Conservation (phyloP, 805 yeast species). For the Lipomyces yamanashiensis region DNA sequence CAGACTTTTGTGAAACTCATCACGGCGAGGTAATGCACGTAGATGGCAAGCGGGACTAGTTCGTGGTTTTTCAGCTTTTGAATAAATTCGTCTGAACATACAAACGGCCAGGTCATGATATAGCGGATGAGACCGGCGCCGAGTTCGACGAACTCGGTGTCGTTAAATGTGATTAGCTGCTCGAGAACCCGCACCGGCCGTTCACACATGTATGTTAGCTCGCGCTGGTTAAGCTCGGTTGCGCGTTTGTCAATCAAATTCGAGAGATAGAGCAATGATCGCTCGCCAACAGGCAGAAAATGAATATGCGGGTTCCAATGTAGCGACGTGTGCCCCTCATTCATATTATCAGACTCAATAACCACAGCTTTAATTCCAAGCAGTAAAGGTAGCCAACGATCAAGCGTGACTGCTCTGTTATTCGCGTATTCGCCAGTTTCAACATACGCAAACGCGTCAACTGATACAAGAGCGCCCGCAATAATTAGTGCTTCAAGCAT, state of each 20-base stretch:
- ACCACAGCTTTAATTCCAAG: slow-evolving; percentile 36
- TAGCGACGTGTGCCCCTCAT: slow-evolving; percentile 20
- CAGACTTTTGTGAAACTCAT: slow-evolving; percentile 34
- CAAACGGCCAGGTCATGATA: slow-evolving; percentile 37
- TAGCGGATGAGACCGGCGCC: slow-evolving; percentile 35
- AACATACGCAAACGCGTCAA: slow-evolving; percentile 35
- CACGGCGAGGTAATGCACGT: slow-evolving; percentile 36
- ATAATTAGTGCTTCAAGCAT: slow-evolving; percentile 33
- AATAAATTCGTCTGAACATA: slow-evolving; percentile 36
- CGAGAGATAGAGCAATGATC: slow-evolving; percentile 32
- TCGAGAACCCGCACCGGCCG: slow-evolving; percentile 36
- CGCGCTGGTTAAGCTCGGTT: slow-evolving; percentile 34
- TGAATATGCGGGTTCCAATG: slow-evolving; percentile 35
- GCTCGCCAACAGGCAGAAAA: slow-evolving; percentile 35
- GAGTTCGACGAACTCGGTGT: slow-evolving; percentile 31
- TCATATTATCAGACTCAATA: slow-evolving; percentile 28
- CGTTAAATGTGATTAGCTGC: slow-evolving; percentile 35
- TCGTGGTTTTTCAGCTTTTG: slow-evolving; percentile 31
- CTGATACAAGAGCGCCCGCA: slow-evolving; percentile 33
- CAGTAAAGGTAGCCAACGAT: slow-evolving; percentile 36
- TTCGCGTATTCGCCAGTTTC: slow-evolving; percentile 28
- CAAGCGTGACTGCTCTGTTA: slow-evolving; percentile 29
- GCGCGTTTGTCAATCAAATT: slow-evolving; percentile 34
- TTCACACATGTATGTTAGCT: slow-evolving; percentile 31
- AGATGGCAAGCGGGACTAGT: slow-evolving; percentile 31